Evolutionary conservation across 2,329 filamentous ascomycete species (phyloP).

Genomic region (Ophiostoma ips): DNA sequence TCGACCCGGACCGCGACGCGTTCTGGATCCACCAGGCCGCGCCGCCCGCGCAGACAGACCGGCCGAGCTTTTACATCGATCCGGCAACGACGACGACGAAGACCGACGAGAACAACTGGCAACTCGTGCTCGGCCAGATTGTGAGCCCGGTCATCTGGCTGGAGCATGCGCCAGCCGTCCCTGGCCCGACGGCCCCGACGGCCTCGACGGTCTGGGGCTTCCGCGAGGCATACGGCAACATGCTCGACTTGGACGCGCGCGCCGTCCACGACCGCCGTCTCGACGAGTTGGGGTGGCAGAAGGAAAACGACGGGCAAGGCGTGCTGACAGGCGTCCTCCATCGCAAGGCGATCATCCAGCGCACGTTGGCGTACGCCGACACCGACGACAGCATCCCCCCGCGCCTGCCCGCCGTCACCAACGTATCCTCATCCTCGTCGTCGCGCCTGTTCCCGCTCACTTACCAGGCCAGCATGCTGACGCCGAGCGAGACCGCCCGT

Average conservation of each 20-base stretch:
- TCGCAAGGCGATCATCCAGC: too few species aligned
- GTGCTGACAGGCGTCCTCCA: too few species aligned
- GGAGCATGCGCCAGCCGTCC: neutral
- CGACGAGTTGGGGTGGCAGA: neutral
- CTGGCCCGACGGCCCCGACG: too few species aligned
- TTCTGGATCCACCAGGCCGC: neutral
- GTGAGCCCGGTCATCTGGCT: conserved; percentile 1
- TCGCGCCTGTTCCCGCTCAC: neutral
- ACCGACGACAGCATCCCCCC: neutral
- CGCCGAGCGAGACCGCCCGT: neutral
- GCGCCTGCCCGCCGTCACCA: neutral
- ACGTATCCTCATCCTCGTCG: neutral
- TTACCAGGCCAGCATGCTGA: neutral
- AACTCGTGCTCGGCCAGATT: neutral
- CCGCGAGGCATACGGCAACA: neutral
- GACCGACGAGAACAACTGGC: conserved; percentile 5
- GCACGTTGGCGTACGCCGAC: too few species aligned
- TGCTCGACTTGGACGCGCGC: neutral
- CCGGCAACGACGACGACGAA: neutral
- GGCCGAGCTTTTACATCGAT: conserved; percentile 1
- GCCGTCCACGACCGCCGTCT: neutral
- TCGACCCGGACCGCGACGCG: neutral
- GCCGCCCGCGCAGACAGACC: neutral
- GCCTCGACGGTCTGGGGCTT: neutral
- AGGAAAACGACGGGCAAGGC: too few species aligned